These are phyloP conservation scores for Paraphaeosphaeria sporulosa DNA, from an alignment of 2,329 filamentous ascomycete species.

Conservation along the genomic window DNA sequence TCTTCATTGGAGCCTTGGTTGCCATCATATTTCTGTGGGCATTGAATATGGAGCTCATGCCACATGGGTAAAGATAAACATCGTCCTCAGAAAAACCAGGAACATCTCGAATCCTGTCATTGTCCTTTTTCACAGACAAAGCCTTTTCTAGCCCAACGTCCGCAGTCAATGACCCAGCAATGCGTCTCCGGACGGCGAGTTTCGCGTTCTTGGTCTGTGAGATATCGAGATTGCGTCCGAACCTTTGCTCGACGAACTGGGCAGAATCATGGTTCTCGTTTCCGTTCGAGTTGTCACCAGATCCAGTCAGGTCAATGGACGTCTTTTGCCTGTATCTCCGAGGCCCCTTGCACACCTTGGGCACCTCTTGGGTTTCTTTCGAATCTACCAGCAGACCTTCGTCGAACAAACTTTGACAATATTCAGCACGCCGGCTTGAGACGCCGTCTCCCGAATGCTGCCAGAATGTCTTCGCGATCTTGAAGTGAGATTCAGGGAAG, in stretches of 20 bases:
- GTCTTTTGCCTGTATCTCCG: slow-evolving; percentile 76
- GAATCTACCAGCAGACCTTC: slow-evolving; percentile 70
- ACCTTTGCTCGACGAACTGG: slow-evolving; percentile 90
- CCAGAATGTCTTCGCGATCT: slow-evolving; percentile 92
- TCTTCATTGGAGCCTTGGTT: slow-evolving; percentile 70
- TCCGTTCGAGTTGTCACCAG: slow-evolving; percentile 25
- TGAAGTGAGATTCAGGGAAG: slow-evolving; percentile 71
- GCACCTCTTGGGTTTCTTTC: slow-evolving; percentile 45
- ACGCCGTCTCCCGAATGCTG: slow-evolving; percentile 94
- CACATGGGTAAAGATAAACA: slow-evolving; percentile 85
- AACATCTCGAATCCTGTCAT: slow-evolving; percentile 53
- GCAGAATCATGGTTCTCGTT: slow-evolving; percentile 70
- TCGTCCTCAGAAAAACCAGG: slow-evolving; percentile 80
- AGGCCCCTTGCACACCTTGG: slow-evolving; percentile 71
- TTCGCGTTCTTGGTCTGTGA: slow-evolving; percentile 82
- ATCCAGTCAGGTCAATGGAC: slow-evolving; percentile 55
- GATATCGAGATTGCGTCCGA: slow-evolving; percentile 86
- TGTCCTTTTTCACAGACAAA: slow-evolving; percentile 58
- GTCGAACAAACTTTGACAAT: slow-evolving; percentile 77
- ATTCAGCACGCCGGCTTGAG: slow-evolving; percentile 89
- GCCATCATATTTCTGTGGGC: slow-evolving; percentile 77
- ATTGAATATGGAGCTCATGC: slow-evolving; percentile 96
- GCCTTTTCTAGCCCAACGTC: slow-evolving; percentile 72
- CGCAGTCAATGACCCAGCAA: slow-evolving; percentile 82
- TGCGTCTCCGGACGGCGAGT: slow-evolving; percentile 83